Evolutionary conservation across 208 protist genomes (phyloP).

Genomic region (Leishmania aethiopica): DNA sequence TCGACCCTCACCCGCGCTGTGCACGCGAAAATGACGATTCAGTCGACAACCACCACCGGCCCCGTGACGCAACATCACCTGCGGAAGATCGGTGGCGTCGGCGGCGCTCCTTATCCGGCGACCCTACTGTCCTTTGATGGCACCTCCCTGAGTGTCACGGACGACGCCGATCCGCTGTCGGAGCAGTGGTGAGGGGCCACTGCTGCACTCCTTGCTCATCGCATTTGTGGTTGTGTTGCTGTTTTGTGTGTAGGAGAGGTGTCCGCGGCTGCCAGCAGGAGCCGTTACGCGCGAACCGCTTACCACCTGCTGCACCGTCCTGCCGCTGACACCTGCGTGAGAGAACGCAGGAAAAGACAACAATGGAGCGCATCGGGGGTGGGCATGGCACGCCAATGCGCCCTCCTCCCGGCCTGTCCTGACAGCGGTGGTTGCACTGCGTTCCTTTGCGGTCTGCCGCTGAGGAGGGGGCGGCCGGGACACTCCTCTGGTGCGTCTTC

Average conservation of each 20-base stretch:
- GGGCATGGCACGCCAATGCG: neutral
- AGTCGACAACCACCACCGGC: conserved; percentile 49
- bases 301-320: neutral
- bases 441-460: neutral
- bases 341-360: neutral
- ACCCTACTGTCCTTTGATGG: conserved; percentile 68
- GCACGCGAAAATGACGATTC: conserved; percentile 62
- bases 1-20: conserved; percentile 57
- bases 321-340: neutral
- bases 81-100: conserved; percentile 50
- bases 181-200: conserved; percentile 46
- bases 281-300: neutral
- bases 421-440: neutral
- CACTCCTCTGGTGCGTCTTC: neutral
- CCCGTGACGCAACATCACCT: conserved; percentile 78
- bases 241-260: neutral
- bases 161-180: conserved; percentile 70
- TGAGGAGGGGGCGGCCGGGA: neutral
- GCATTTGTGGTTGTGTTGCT: neutral
- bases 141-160: conserved; percentile 36
- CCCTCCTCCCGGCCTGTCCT: neutral
- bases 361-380: neutral
- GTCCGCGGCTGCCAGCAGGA: neutral
- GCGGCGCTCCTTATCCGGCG: conserved; percentile 67
- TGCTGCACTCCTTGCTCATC: neutral